A percentile compares a stretch with the other conserved stretches of the same genome.
phyloP scores from a whole-genome alignment of 2,329 filamentous ascomycete genomes.

The Colletotrichum camelliae region DNA sequence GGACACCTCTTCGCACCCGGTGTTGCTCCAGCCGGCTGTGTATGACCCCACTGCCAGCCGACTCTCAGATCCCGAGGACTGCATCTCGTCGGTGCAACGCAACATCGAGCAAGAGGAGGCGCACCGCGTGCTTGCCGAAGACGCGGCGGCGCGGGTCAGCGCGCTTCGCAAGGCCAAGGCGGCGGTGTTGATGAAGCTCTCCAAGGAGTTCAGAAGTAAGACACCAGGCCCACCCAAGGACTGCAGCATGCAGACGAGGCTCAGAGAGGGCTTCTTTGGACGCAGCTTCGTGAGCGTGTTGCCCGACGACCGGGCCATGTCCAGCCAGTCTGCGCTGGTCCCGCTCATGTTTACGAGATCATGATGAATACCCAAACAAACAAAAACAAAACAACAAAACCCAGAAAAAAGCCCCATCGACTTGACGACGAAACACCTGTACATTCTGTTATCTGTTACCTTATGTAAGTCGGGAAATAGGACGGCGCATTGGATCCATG shows the following conservation, averaged over 20 bases:
- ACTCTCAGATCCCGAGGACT: slow-evolving; percentile 38
- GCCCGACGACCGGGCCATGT: slow-evolving; percentile 51
- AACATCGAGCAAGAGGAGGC: slow-evolving; percentile 62
- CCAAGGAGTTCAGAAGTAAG: slow-evolving; percentile 49
- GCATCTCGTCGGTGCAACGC: slow-evolving; percentile 63
- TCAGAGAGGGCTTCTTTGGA: slow-evolving; percentile 50
- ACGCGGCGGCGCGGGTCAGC: slow-evolving; percentile 57
- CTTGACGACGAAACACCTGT: not conserved
- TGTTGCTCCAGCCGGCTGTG: slow-evolving; percentile 60
- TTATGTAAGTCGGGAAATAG: slow-evolving; percentile 2
- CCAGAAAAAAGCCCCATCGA: not conserved
- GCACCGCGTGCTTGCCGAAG: slow-evolving; percentile 62
- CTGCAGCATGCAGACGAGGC: slow-evolving; percentile 39
- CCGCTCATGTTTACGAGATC: slow-evolving; percentile 64
- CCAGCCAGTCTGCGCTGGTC: slow-evolving; percentile 59
- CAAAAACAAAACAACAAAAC: not conserved
- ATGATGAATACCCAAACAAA: slow-evolving; percentile 21
- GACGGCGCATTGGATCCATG: slow-evolving; percentile 4
- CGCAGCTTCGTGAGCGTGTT: slow-evolving; percentile 38
- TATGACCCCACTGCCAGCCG: slow-evolving; percentile 50
- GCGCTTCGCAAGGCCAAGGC: slow-evolving; percentile 65
- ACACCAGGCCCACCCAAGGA: slow-evolving; percentile 17
- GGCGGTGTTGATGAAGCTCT: slow-evolving; percentile 64
- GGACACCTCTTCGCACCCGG: slow-evolving; percentile 51
- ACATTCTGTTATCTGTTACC: slow-evolving; percentile 5